Base-by-base conservation (phyloP, 2,329 filamentous ascomycete genomes). In the Tolypocladium sp. region DNA sequence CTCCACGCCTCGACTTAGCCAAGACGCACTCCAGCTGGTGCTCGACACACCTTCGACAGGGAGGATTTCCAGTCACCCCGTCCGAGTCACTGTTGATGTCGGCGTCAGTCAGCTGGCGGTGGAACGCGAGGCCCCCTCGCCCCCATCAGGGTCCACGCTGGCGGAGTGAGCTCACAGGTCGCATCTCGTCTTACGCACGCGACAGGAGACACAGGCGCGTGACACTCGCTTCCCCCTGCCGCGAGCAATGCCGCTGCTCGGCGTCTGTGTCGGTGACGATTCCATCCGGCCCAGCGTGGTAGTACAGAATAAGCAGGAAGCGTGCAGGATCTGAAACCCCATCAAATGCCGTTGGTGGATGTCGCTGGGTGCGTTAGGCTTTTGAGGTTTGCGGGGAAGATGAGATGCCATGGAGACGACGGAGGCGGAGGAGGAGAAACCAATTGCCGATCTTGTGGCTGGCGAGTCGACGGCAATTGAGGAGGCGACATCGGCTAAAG, bases 1-100 rank as follows among this genome's bases (percentile, higher is more conserved):
- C 74, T 15, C 74, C 74, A 20, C 75, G 69, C 37, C 69, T 68
- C 13, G 74, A 77, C 6, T 72, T 74, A n/a, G 73, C 74, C 37
- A 77, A 66, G 17, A 76, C 67, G 56, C 75, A 77, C 59, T 76
- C 69, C 44, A 71, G 69, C 56, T 70, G 62, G 54, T 75, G 70
- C 53, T 75, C 70, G 52, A 71, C 64, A 57, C 75, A 77, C 57
- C 73, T 67, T 22, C 72, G 69, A 59, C 75, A 77, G 2, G 73
- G 75, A 6, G 71, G 71, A 15, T 64, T 62, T 15, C 70, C 71
- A 22, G 73, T 70, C n/a, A 66, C 66, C 30, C 72, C 74, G 40
- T 67, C 71, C 1, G 67, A 65, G 56, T 72, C 70, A 33, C 70
- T 73, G 40, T 37, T 4, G 9, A 37, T 13, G 12, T 49, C 30